These are phyloP conservation scores for Bolboschoenoplectus hybrid DNA, from an alignment of 202 grass and related monocot genomes.

Conservation along the genomic window DNA sequence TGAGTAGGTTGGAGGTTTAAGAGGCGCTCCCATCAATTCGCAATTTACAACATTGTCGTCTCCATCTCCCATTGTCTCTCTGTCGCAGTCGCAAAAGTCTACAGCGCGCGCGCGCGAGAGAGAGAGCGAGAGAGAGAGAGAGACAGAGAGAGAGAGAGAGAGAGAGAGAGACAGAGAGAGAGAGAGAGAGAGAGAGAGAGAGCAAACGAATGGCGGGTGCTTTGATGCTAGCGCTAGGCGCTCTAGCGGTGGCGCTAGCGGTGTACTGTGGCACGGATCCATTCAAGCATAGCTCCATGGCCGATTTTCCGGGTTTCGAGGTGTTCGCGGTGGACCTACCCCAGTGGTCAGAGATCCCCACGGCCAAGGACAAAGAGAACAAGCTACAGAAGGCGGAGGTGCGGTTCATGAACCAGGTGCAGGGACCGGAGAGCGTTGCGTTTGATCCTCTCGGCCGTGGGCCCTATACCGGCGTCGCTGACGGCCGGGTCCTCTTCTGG, in stretches of 20 bases:
- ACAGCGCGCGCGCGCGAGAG: no score
- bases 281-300: constrained; percentile 69
- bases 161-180: neutral
- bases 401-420: constrained; percentile 75
- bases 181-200: neutral
- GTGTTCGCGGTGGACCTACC: constrained; percentile 56
- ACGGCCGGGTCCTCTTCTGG: constrained; percentile 83
- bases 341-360: constrained; percentile 50
- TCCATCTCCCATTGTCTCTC: neutral
- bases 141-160: no score
- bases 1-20: constrained; percentile 25
- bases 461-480: constrained; percentile 85
- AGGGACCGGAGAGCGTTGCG: constrained; percentile 86
- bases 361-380: constrained; percentile 49
- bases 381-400: constrained; percentile 77
- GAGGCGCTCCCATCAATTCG: neutral
- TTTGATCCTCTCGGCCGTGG: constrained; percentile 80
- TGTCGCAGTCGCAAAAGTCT: no score
- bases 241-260: constrained; percentile 47
- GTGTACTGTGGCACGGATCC: constrained; percentile 76
- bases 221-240: constrained; percentile 25
- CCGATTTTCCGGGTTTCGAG: constrained; percentile 81
- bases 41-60: neutral
- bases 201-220: constrained; percentile 34
- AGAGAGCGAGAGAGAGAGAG: no score